These are phyloP conservation scores for Leptodontidium sp. DNA, from an alignment of 2,329 filamentous ascomycete species.

Conservation along the genomic window DNA sequence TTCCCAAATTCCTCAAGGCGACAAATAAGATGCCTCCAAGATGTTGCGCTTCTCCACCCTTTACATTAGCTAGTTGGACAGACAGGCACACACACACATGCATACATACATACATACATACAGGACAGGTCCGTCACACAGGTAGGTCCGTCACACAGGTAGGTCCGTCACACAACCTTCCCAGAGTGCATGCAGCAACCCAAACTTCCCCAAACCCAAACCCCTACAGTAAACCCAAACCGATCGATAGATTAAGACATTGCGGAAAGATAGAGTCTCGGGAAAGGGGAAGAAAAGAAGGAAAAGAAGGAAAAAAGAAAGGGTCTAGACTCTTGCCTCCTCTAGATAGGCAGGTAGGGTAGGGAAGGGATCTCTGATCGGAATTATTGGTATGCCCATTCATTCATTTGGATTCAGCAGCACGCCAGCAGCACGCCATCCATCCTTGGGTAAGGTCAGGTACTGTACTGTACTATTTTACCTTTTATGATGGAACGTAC, in stretches of 20 bases:
- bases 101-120: too few species aligned
- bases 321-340: background rate
- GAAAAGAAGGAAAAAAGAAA: background rate
- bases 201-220: background rate
- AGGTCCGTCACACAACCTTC: background rate
- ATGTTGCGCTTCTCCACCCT: background rate
- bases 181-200: background rate
- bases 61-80: too few species aligned
- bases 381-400: slow-evolving; percentile 1
- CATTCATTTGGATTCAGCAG: background rate
- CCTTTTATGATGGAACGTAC: too few species aligned
- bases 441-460: background rate
- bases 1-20: background rate
- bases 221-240: too few species aligned
- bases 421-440: too few species aligned
- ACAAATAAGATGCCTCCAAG: background rate
- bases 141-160: background rate
- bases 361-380: background rate
- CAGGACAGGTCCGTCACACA: too few species aligned
- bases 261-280: too few species aligned
- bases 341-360: too few species aligned
- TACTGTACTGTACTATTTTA: background rate
- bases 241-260: too few species aligned
- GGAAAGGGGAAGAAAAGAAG: too few species aligned
- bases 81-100: too few species aligned